Evolutionary conservation across 2,329 filamentous ascomycete genomes (phyloP).

Genomic region (Diaporthe sp.): DNA sequence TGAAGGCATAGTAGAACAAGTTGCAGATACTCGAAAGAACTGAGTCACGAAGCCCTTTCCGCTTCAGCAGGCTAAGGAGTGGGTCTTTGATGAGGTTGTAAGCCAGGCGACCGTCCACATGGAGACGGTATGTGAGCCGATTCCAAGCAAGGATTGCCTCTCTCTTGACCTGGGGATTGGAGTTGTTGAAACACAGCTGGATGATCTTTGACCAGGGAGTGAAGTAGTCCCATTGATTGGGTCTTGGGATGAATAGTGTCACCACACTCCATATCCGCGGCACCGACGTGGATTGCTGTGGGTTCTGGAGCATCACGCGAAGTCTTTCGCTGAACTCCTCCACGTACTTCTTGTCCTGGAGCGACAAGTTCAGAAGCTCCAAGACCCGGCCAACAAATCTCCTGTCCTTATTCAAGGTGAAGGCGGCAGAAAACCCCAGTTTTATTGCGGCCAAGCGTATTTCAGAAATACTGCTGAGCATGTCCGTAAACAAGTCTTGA

Average conservation of each 20-base stretch:
- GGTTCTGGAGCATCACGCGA: constrained; percentile 73
- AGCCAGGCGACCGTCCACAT: constrained; percentile 63
- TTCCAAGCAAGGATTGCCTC: constrained; percentile 90
- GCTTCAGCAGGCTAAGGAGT: constrained; percentile 74
- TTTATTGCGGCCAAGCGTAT: constrained; percentile 79
- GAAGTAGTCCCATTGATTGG: constrained; percentile 78
- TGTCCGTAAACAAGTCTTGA: constrained; percentile 81
- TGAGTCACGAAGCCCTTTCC: constrained; percentile 68
- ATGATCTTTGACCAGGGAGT: constrained; percentile 81
- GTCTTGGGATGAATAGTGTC: constrained; percentile 79
- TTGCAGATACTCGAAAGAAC: constrained; percentile 80
- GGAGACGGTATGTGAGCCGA: constrained; percentile 80
- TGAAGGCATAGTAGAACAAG: constrained; percentile 84
- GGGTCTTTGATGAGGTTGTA: constrained; percentile 68
- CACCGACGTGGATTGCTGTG: constrained; percentile 71
- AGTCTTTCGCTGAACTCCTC: constrained; percentile 76
- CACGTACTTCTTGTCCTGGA: constrained; percentile 72
- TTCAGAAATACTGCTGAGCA: constrained; percentile 83
- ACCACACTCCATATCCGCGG: constrained; percentile 92
- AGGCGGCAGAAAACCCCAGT: constrained; percentile 77
- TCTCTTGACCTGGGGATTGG: constrained; percentile 74
- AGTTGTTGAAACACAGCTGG: constrained; percentile 85
- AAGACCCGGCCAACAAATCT: constrained; percentile 74
- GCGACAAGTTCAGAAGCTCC: constrained; percentile 68
- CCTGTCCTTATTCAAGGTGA: constrained; percentile 75